A percentile compares a stretch with the other conserved stretches of the same genome.
Evolutionary conservation across 2,329 filamentous ascomycete species (phyloP).

Genomic region (Fusarium sp.): DNA sequence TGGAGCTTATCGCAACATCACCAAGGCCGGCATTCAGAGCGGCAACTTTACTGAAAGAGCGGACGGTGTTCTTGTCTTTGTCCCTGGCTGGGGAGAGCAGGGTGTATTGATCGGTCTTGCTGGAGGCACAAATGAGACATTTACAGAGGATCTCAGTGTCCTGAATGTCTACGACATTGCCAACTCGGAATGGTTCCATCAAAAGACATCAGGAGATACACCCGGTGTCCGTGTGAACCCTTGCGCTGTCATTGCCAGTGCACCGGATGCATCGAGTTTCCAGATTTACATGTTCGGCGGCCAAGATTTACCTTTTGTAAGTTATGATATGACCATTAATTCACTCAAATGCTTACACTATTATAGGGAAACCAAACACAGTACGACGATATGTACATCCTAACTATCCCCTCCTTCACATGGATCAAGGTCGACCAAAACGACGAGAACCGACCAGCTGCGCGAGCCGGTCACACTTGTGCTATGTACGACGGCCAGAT

Average conservation of each 20-base stretch:
- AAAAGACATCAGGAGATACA: constrained; percentile 66
- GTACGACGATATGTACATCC: constrained; percentile 75
- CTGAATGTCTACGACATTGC: constrained; percentile 78
- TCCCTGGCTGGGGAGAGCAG: constrained; percentile 78
- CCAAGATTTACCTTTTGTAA: constrained; percentile 75
- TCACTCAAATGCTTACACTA: constrained; percentile 16
- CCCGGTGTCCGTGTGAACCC: constrained; percentile 68
- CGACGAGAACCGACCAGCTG: constrained; percentile 67
- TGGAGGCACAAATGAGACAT: constrained; percentile 77
- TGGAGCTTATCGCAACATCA: constrained; percentile 80
- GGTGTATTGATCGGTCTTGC: constrained; percentile 80
- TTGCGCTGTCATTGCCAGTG: constrained; percentile 71
- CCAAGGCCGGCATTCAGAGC: constrained; percentile 75
- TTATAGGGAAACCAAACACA: constrained; percentile 61
- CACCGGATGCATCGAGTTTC: constrained; percentile 78
- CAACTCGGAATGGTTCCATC: constrained; percentile 70
- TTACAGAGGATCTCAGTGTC: constrained; percentile 65
- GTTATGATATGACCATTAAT: constrained; percentile 26
- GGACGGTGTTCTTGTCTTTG: constrained; percentile 78
- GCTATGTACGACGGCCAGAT: constrained; percentile 71
- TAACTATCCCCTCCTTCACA: constrained; percentile 71
- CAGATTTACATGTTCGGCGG: constrained; percentile 85
- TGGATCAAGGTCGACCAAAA: constrained; percentile 69
- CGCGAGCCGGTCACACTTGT: constrained; percentile 62
- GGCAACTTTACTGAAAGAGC: constrained; percentile 78